Evolutionary conservation across 106 monocot species (phyloP), one percentile per base, ranked within the genome.

Genomic region (Apostasia ramifera): DNA sequence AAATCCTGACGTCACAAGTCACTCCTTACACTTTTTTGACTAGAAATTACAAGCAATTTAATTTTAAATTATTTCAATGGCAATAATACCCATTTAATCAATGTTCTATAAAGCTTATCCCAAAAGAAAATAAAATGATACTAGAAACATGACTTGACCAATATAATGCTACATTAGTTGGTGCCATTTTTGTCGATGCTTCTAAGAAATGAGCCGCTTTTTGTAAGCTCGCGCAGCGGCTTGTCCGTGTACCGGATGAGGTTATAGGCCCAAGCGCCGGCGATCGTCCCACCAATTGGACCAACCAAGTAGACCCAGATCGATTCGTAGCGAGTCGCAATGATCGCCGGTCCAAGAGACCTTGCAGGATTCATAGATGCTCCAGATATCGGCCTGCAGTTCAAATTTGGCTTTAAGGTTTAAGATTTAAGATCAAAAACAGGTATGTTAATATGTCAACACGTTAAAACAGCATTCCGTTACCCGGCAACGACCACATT

Each of bases 361-460:
- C 93, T 83, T 9, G 93, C 88, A 11, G 93, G 93, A 62, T 93
- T 93, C 93, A 93, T 93, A 43, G 93, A 93, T 45, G 89, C 93
- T 2, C 93, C 93, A 0, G 93, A 84, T 74, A 93, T 84, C 1
- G 84, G 86, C 75, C 93, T 93, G 75, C 55, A 52, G 54, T 50
- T 50, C 50, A 53, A 53, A 7, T 53, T 53, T 11, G 11, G 53
- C 53, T 7, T 7, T 11, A 7, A 53, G 11, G 53, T 7, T 7
- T 7, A 53, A 26, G 26, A 26, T 26, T 26, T 26, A 26, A 26
- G 26, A 26, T 26, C 26, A 26, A 26, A 26, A 26, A 26, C 53
- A 53, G 26, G 26, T 26, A 26, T 26, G 26, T 26, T 26, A 26
- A 26, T 26, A 26, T 26, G 26, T 26, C 26, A 26, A 26, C 26